Evolutionary conservation across 495 filamentous ascomycete genomes (phyloP).

Genomic region (Chaetomium fimeti): DNA sequence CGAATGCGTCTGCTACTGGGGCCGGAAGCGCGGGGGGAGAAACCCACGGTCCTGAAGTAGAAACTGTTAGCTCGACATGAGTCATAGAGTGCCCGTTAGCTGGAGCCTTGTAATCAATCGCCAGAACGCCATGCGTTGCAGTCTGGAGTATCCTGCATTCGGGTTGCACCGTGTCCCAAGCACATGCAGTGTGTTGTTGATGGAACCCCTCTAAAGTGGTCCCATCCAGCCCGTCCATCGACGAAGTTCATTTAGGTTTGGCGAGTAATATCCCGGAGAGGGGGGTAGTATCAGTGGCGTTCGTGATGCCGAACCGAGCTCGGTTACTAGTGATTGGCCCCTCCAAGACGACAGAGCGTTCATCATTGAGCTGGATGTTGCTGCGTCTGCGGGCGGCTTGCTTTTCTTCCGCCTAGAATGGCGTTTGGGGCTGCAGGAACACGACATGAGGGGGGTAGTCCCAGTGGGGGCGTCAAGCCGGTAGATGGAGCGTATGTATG

Average conservation of each 20-base stretch:
- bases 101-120: background rate
- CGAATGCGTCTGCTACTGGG: background rate
- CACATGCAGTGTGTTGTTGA: background rate
- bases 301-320: background rate
- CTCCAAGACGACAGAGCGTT: background rate
- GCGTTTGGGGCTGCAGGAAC: too few relatives aligned
- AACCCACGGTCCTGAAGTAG: background rate
- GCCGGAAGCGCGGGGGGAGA: background rate
- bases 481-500: background rate
- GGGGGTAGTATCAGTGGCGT: slow-evolving; percentile 1
- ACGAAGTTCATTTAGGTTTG: background rate
- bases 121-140: background rate
- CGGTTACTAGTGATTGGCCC: background rate
- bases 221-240: background rate
- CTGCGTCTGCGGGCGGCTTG: too few relatives aligned
- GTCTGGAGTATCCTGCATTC: background rate
- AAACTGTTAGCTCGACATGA: background rate
- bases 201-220: background rate
- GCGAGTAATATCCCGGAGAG: background rate
- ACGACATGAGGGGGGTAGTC: too few relatives aligned
- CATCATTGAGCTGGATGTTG: background rate
- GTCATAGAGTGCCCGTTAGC: background rate
- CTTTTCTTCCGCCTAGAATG: too few relatives aligned
- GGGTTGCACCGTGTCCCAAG: background rate
- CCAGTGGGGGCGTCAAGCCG: too few relatives aligned